Conservation (phyloP, 1,139 yeast genomes). For the Suhomyces bolitotheri region DNA sequence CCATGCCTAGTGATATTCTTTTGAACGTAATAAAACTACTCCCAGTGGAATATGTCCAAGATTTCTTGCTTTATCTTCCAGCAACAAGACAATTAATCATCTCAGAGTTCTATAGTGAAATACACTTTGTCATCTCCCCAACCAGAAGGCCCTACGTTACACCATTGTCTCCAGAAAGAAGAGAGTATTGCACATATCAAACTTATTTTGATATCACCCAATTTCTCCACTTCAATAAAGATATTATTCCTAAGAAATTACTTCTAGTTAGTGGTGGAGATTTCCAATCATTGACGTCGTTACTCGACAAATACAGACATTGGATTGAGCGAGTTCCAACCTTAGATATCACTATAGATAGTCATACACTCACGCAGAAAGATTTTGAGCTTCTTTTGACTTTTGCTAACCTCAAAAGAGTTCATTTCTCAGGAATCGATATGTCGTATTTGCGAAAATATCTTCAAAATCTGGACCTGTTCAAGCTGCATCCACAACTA, state of each 20-base stretch:
- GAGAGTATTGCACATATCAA: conserved; percentile 27
- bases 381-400: conserved; percentile 28
- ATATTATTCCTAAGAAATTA: conserved; percentile 29
- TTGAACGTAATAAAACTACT: conserved; percentile 25
- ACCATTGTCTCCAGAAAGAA: conserved; percentile 15
- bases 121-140: conserved; percentile 38
- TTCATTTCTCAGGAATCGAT: conserved; percentile 32
- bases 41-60: conserved; percentile 26
- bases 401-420: conserved; percentile 28
- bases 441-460: conserved; percentile 16
- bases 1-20: conserved; percentile 35
- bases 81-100: conserved; percentile 1
- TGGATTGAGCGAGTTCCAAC: conserved; percentile 19
- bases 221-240: conserved; percentile 29
- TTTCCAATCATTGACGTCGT: conserved; percentile 28
- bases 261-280: conserved; percentile 37
- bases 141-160: conserved; percentile 31
- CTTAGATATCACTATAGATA: conserved; percentile 33
- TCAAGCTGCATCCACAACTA: conserved; percentile 17
- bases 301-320: conserved; percentile 23
- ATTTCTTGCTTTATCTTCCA: conserved; percentile 5
- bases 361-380: conserved; percentile 20
- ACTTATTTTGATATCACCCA: conserved; percentile 36
- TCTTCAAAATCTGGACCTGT: conserved; percentile 4
- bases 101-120: conserved; percentile 29